Conservation (phyloP, 768 basidiomycete species). For the Suillus clintonianus region DNA sequence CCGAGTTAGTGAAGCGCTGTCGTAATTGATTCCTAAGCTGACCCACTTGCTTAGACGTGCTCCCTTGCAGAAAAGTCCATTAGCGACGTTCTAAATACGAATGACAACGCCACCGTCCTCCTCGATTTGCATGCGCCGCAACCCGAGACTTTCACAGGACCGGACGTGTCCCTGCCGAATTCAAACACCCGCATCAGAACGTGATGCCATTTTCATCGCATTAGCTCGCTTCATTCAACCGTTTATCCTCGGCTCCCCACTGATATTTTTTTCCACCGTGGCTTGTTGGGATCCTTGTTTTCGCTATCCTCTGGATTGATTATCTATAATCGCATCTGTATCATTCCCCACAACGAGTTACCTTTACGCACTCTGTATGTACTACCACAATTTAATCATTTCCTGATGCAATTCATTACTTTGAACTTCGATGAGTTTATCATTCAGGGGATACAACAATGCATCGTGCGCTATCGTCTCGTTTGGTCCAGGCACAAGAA, state of each 20-base stretch:
- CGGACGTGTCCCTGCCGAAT: conserved; percentile 11
- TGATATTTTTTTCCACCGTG: conserved; percentile 6
- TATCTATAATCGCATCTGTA: conserved; percentile 28
- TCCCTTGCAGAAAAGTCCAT: conserved; percentile 74
- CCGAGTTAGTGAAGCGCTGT: conserved; percentile 39
- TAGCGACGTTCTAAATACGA: conserved; percentile 63
- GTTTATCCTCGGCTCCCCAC: conserved; percentile 6
- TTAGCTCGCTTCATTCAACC: neutral
- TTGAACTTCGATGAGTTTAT: neutral
- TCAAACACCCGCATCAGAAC: conserved; percentile 25
- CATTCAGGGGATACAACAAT: neutral
- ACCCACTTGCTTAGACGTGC: conserved; percentile 50
- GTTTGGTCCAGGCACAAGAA: neutral
- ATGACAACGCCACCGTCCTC: conserved; percentile 65
- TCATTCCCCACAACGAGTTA: conserved; percentile 15
- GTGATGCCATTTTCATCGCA: conserved; percentile 13
- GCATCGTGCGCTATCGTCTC: neutral
- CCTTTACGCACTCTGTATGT: conserved; percentile 14
- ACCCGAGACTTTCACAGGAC: conserved; percentile 12
- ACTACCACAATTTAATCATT: conserved; percentile 5
- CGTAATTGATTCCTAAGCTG: neutral
- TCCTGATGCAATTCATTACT: neutral
- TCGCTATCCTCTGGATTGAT: neutral
- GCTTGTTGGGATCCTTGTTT: neutral
- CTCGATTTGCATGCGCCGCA: conserved; percentile 59